Evolutionary conservation across 176 grass and related monocot species (phyloP), one percentile per base, ranked within the genome.

Genomic region (Coix lacrymajobi): DNA sequence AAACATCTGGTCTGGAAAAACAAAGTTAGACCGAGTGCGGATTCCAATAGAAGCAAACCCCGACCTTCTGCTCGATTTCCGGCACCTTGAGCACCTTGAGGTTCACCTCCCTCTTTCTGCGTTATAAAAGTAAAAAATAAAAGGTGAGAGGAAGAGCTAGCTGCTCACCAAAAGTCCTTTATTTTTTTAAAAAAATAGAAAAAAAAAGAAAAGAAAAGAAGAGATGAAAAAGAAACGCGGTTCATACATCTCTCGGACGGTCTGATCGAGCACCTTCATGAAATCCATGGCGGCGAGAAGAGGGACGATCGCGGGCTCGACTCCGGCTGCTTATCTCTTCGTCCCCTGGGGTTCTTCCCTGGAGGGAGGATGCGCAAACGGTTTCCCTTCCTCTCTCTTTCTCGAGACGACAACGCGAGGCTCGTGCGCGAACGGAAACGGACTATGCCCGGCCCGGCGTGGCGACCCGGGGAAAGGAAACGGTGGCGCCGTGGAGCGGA

Each of bases 41-140:
- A 78, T 48, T 66, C 19, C 17, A 11, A 11, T 15, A 66, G 32
- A 40, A 26, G 39, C 45, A 62, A 85, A 8, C 15, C 6, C 24
- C 37, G 61, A 91, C 95, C 92, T 97, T 94, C 78, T 97, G 92
- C 70, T 97, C 92, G 68, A 97, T 92, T 77, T 88, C 92, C 17
- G 90, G 92, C n/a, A 97, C 95, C 67, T 91, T 92, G 48, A 94
- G 84, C 31, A 97, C 90, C 71, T 90, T 94, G 48, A 92, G 87
- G 79, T 97, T 97, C 41, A 97, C 88, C 81, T 91, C 95, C 61
- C 95, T 83, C 88, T 92, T 97, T 87, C 95, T 97, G 78, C 39
- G 75, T 49, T 14, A 8, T 54, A 46, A 46, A 46, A 0, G 10
- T n/a, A 2, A 25, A 26, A 26, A 25, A 72, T 16, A 44, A 73